Conservation (phyloP, 352 stramenopile species). For the Hyaloperonospora brassicae region DNA sequence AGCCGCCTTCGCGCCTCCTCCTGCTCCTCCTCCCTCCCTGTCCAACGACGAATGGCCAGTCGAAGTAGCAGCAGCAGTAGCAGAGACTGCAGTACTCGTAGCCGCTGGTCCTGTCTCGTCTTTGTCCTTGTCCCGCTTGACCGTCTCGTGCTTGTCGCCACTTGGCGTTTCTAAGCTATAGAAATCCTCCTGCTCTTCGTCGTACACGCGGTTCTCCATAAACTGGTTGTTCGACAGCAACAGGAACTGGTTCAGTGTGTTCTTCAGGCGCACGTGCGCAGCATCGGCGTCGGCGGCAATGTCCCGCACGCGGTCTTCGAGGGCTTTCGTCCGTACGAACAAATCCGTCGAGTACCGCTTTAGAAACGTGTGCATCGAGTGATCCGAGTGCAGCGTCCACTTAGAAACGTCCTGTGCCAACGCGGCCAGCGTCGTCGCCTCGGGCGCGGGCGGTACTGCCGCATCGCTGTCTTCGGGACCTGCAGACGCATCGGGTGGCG, state of each 20-base stretch:
- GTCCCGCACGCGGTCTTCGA: constrained; percentile 66
- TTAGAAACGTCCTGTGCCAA: constrained; percentile 37
- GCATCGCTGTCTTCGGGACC: not conserved
- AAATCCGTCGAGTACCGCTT: constrained; percentile 56
- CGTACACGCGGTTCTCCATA: constrained; percentile 86
- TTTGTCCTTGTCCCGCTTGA: constrained; percentile 1
- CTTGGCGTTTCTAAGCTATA: constrained; percentile 26
- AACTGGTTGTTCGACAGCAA: constrained; percentile 86
- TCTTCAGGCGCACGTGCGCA: constrained; percentile 65
- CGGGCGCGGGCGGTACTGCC: constrained; percentile 4
- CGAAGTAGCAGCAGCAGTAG: too few species aligned
- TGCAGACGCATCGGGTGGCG: not conserved
- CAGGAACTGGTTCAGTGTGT: constrained; percentile 85
- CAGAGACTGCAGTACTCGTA: not conserved
- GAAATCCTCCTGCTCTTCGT: constrained; percentile 78
- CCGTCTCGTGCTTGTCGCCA: constrained; percentile 1
- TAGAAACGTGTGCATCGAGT: constrained; percentile 59
- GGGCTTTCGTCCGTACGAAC: constrained; percentile 58
- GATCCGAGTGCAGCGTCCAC: constrained; percentile 74
- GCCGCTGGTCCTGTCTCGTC: not conserved
- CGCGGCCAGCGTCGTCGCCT: constrained; percentile 38
- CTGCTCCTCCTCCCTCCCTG: constrained; percentile 10
- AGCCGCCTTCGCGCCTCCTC: constrained; percentile 22
- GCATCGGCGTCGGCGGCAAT: constrained; percentile 58
- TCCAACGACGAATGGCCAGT: not conserved